Conservation (phyloP, 148 eudicot genomes). For the Vaccinium myrtillus region DNA sequence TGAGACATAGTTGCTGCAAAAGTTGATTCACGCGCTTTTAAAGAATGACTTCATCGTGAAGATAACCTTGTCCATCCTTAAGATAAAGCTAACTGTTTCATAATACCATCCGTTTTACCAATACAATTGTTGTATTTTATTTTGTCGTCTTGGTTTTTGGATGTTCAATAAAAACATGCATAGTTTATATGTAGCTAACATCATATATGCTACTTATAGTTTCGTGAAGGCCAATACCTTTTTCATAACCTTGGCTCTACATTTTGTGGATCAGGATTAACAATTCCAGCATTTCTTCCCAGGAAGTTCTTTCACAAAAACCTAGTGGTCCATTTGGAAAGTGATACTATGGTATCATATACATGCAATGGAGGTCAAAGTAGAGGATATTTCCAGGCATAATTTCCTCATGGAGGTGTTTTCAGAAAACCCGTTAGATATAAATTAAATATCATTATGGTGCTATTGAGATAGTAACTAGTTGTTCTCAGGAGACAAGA, state of each 20-base stretch:
- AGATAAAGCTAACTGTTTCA: neutral
- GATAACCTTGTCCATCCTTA: constrained; percentile 16
- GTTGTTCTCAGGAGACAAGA: neutral
- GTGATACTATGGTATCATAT: neutral
- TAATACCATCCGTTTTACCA: neutral
- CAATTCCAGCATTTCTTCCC: neutral
- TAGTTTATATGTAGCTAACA: neutral
- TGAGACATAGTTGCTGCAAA: constrained; percentile 65
- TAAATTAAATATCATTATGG: neutral
- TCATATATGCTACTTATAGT: neutral
- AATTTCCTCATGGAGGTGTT: neutral
- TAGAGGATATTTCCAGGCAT: constrained; percentile 1
- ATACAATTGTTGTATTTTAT: neutral
- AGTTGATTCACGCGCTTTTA: neutral
- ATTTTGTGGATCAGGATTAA: neutral
- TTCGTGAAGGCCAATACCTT: neutral
- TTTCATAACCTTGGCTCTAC: neutral
- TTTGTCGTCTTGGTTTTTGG: neutral
- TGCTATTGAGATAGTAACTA: neutral
- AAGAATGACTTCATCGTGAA: neutral
- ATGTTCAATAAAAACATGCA: neutral
- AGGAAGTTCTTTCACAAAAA: neutral
- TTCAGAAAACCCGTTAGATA: neutral
- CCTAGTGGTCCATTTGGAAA: neutral
- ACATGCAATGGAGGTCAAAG: neutral